Evolutionary conservation across 2,329 filamentous ascomycete species (phyloP).

Genomic region (Ascocoryne sarcoides): DNA sequence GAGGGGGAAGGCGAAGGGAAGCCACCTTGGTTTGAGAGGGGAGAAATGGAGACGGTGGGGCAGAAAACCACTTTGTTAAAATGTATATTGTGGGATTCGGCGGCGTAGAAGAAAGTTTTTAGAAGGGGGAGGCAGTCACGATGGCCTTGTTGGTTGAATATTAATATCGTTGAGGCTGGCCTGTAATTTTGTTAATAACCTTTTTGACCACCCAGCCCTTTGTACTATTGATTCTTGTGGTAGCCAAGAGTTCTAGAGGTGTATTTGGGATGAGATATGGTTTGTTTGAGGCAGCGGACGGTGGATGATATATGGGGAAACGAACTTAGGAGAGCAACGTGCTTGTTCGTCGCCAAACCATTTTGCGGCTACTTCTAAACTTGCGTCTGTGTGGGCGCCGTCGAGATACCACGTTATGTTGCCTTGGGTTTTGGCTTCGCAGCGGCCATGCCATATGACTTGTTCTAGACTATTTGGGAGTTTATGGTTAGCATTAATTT

Average conservation of each 20-base stretch:
- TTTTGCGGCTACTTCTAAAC: conserved; percentile 67
- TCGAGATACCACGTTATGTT: conserved; percentile 78
- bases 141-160: conserved; percentile 78
- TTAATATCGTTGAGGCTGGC: conserved; percentile 42
- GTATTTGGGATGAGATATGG: no score
- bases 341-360: conserved; percentile 62
- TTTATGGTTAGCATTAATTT: no score
- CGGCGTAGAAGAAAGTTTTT: conserved; percentile 38
- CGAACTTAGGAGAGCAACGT: no score
- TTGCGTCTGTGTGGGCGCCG: conserved; percentile 87
- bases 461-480: conserved; percentile 67
- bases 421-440: conserved; percentile 49
- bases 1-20: no score
- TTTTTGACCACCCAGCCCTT: no score
- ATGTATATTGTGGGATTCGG: conserved; percentile 34
- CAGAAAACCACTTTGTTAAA: conserved; percentile 79
- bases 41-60: conserved; percentile 56
- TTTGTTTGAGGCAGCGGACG: no score
- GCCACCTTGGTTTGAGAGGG: conserved; percentile 32
- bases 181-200: not conserved
- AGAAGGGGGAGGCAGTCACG: conserved; percentile 40
- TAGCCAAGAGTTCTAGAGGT: no score
- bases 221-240: no score
- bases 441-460: conserved; percentile 73
- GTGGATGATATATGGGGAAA: no score